Conservation (phyloP, 2,329 filamentous ascomycete species). For the Aspergillus pseudoterreus region DNA sequence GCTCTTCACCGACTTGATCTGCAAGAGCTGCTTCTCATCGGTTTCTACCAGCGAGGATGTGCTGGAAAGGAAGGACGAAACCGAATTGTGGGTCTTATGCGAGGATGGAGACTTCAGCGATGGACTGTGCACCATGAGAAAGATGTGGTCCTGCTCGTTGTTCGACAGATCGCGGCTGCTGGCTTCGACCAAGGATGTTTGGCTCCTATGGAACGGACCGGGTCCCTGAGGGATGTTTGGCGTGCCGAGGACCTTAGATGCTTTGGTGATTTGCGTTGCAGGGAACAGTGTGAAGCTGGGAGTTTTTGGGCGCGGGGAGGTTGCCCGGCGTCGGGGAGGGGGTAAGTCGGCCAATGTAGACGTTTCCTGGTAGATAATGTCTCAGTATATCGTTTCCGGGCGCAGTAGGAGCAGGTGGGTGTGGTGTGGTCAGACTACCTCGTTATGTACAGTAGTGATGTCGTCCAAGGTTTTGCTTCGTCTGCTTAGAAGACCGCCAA, state of each 20-base stretch:
- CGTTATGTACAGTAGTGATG: slow-evolving; percentile 51
- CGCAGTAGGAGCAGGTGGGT: neutral
- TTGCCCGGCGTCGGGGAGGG: slow-evolving; percentile 31
- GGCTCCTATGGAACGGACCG: slow-evolving; percentile 22
- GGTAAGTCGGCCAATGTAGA: slow-evolving; percentile 10
- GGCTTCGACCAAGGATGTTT: slow-evolving; percentile 14
- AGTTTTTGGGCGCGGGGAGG: slow-evolving; percentile 34
- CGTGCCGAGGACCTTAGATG: slow-evolving; percentile 26
- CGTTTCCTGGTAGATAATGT: slow-evolving; percentile 1
- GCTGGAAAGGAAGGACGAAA: slow-evolving; percentile 16
- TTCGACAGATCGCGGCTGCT: slow-evolving; percentile 13
- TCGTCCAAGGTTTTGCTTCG: slow-evolving; percentile 41
- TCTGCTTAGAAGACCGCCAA: slow-evolving; percentile 59
- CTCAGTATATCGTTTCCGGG: neutral
- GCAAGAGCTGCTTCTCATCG: slow-evolving; percentile 14
- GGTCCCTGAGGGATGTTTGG: slow-evolving; percentile 28
- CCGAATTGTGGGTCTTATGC: slow-evolving; percentile 15
- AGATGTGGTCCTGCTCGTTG: slow-evolving; percentile 9
- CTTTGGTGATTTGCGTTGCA: slow-evolving; percentile 27
- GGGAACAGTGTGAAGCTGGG: slow-evolving; percentile 40
- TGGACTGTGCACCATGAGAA: slow-evolving; percentile 7
- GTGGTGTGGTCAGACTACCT: slow-evolving; percentile 22
- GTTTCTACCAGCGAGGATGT: slow-evolving; percentile 12
- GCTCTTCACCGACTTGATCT: slow-evolving; percentile 13
- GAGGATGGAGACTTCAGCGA: slow-evolving; percentile 1